phyloP scores from a whole-genome alignment of 2,329 filamentous ascomycete species.

The Diplodia mutila region DNA sequence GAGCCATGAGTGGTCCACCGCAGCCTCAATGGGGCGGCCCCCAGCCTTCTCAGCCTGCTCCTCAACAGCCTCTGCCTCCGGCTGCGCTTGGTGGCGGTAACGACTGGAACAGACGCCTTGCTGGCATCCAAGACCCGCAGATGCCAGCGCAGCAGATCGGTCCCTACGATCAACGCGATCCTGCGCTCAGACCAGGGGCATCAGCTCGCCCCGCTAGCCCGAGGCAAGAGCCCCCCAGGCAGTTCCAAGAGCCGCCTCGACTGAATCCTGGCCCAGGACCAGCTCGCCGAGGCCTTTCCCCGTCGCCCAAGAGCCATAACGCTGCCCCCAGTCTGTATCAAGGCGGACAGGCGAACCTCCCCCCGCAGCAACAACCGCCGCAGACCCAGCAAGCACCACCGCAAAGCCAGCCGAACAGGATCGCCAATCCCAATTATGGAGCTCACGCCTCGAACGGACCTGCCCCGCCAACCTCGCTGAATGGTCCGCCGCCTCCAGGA shows the following conservation, averaged over 20 bases:
- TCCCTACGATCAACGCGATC: constrained; percentile 79
- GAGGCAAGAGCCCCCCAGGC: constrained; percentile 70
- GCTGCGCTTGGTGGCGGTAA: constrained; percentile 49
- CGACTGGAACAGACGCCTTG: constrained; percentile 70
- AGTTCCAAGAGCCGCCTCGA: constrained; percentile 69
- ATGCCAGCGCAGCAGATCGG: constrained; percentile 73
- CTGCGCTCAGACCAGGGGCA: constrained; percentile 66
- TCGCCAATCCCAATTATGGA: constrained; percentile 53
- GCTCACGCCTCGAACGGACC: constrained; percentile 45
- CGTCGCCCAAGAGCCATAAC: constrained; percentile 63
- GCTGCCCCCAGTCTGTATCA: constrained; percentile 58
- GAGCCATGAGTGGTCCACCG: constrained; percentile 79
- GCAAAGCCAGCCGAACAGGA: constrained; percentile 50
- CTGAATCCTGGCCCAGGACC: constrained; percentile 51
- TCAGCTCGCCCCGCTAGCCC: constrained; percentile 72
- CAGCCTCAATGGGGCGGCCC: constrained; percentile 89
- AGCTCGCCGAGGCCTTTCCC: constrained; percentile 58
- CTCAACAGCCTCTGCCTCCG: constrained; percentile 66
- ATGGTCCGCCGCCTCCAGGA: constrained; percentile 52
- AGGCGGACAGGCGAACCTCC: constrained; percentile 30
- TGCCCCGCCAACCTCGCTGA: constrained; percentile 59
- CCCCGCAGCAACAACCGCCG: constrained; percentile 33
- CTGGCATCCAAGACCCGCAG: constrained; percentile 71
- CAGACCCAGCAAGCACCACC: constrained; percentile 50
- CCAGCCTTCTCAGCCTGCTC: constrained; percentile 62